These are phyloP conservation scores for Massarina eburnea DNA, from an alignment of 2,329 filamentous ascomycete genomes.

Conservation along the genomic window DNA sequence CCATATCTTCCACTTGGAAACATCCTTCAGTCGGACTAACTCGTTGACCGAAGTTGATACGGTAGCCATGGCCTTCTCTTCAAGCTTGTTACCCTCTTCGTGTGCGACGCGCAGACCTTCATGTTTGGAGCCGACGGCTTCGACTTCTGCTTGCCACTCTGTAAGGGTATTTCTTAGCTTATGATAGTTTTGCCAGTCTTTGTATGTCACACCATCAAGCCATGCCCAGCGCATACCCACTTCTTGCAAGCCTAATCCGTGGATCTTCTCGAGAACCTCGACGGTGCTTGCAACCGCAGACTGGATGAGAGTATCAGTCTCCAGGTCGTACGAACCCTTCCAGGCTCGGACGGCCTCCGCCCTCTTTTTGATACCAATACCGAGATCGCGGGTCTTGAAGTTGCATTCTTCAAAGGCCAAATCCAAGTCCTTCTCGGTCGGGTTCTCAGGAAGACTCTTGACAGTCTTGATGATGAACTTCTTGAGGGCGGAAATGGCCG, in stretches of 20 bases:
- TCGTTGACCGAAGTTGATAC: conserved; percentile 80
- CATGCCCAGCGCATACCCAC: conserved; percentile 93
- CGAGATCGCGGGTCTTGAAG: conserved; percentile 64
- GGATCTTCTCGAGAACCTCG: conserved; percentile 77
- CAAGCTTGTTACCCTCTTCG: conserved; percentile 66
- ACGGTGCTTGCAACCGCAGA: conserved; percentile 79
- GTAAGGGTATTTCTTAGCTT: conserved; percentile 79
- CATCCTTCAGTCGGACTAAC: conserved; percentile 76
- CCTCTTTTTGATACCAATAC: conserved; percentile 72
- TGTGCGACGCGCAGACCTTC: conserved; percentile 69
- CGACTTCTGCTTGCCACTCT: conserved; percentile 82
- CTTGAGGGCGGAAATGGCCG: conserved; percentile 68
- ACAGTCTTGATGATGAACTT: conserved; percentile 62
- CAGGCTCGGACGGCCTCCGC: conserved; percentile 77
- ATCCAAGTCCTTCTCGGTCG: conserved; percentile 55
- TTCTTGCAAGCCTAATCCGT: conserved; percentile 82
- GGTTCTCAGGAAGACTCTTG: conserved; percentile 58
- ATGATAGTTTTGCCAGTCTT: conserved; percentile 96
- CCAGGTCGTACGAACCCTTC: conserved; percentile 70
- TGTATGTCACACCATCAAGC: conserved; percentile 94
- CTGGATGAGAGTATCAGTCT: conserved; percentile 68
- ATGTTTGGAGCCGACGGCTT: conserved; percentile 73
- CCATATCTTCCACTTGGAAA: conserved; percentile 79
- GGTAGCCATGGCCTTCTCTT: conserved; percentile 77
- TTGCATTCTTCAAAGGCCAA: conserved; percentile 56